phyloP scores from a whole-genome alignment of 495 filamentous ascomycete genomes.

The Penicillium lagena region DNA sequence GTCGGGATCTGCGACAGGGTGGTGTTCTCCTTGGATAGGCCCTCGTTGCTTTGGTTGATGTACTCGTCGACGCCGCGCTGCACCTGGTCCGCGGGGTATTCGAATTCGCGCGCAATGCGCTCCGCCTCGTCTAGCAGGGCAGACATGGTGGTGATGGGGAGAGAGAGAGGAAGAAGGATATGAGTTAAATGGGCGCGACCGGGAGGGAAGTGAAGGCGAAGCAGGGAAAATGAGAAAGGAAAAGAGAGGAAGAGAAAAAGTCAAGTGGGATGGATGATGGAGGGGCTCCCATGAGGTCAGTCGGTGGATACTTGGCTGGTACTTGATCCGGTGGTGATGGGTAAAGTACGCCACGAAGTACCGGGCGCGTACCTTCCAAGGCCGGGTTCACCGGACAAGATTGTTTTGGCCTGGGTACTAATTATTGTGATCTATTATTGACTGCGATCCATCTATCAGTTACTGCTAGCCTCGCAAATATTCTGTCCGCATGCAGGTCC shows the following conservation, averaged over 20 bases:
- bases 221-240: constrained; percentile 2
- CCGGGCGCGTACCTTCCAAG: constrained; percentile 8
- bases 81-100: constrained; percentile 73
- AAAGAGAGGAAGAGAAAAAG: constrained; percentile 8
- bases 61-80: constrained; percentile 78
- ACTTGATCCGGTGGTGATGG: not conserved
- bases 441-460: not conserved
- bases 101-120: constrained; percentile 78
- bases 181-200: constrained; percentile 2
- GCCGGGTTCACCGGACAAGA: constrained; percentile 26
- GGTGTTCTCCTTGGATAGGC: constrained; percentile 68
- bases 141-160: constrained; percentile 19
- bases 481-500: not conserved
- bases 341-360: constrained; percentile 2
- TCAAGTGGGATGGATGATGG: constrained; percentile 7
- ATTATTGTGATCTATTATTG: not conserved
- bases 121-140: constrained; percentile 65
- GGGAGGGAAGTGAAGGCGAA: constrained; percentile 2
- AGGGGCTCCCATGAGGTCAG: constrained; percentile 36
- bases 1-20: constrained; percentile 94
- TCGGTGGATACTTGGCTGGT: constrained; percentile 9
- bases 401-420: not conserved
- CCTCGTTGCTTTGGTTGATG: constrained; percentile 79
- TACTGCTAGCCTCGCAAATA: not conserved
- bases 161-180: constrained; percentile 2